These are phyloP conservation scores for Cutaneotrichosporon sp. DNA, from an alignment of 1,284 basidiomycete genomes.

Conservation along the genomic window DNA sequence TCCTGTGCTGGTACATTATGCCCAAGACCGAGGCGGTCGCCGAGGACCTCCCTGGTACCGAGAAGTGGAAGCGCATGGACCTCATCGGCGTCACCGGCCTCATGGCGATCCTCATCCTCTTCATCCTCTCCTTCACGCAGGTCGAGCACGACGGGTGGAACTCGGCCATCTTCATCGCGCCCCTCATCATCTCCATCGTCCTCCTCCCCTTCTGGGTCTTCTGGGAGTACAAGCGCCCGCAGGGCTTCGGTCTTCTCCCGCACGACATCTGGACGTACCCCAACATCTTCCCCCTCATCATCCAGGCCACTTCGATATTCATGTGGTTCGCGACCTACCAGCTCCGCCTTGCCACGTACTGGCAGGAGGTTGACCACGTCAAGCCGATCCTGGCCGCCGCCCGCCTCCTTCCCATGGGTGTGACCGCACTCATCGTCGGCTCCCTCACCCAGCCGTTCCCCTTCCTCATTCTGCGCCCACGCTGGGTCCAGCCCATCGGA, in stretches of 20 bases:
- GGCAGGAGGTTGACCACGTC: constrained; percentile 43
- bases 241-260: constrained; percentile 48
- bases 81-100: constrained; percentile 45
- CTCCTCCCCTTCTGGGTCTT: constrained; percentile 27
- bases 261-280: constrained; percentile 48
- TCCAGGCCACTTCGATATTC: constrained; percentile 39
- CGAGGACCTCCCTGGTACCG: constrained; percentile 35
- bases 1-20: constrained; percentile 43
- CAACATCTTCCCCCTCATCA: constrained; percentile 49
- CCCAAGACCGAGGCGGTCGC: constrained; percentile 48
- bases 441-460: constrained; percentile 38
- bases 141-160: constrained; percentile 43
- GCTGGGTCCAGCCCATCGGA: constrained; percentile 41
- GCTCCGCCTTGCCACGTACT: constrained; percentile 50
- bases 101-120: constrained; percentile 41
- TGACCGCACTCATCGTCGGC: constrained; percentile 46
- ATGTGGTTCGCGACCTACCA: constrained; percentile 43
- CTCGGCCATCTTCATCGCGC: constrained; percentile 48
- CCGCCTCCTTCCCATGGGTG: constrained; percentile 50
- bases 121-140: constrained; percentile 52
- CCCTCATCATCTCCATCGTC: constrained; percentile 35
- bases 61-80: constrained; percentile 52
- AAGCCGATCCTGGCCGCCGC: constrained; percentile 47
- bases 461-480: constrained; percentile 42
- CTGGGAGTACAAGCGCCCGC: constrained; percentile 40